A percentile compares a stretch with the other conserved stretches of the same genome.
Evolutionary conservation across 2,329 filamentous ascomycete species (phyloP).

Genomic region (Penicillium digitatum): DNA sequence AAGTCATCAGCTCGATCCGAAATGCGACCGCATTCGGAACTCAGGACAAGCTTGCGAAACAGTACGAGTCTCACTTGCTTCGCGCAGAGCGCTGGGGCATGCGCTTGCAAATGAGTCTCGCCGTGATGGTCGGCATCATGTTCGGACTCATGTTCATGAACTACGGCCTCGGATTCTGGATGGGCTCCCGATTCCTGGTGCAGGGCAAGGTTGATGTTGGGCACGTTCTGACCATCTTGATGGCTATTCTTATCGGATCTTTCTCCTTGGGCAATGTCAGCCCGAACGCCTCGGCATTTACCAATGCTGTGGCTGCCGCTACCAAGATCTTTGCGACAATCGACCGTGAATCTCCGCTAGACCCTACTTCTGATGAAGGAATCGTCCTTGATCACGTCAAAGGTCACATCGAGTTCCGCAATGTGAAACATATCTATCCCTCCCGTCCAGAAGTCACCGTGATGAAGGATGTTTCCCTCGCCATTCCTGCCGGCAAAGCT

Average conservation of each 20-base stretch:
- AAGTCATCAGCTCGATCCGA: conserved; percentile 88
- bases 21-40: conserved; percentile 92
- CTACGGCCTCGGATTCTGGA: conserved; percentile 85
- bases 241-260: conserved; percentile 88
- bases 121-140: conserved; percentile 76
- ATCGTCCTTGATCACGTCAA: conserved; percentile 66
- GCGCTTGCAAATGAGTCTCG: conserved; percentile 68
- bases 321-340: conserved; percentile 93
- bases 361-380: conserved; percentile 69
- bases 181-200: conserved; percentile 72
- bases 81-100: conserved; percentile 72
- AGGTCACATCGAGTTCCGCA: conserved; percentile 74
- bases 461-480: conserved; percentile 75
- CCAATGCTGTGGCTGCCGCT: conserved; percentile 74
- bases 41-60: conserved; percentile 80
- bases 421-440: conserved; percentile 90
- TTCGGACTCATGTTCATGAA: conserved; percentile 82
- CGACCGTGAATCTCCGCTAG: conserved; percentile 78
- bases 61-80: conserved; percentile 73
- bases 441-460: conserved; percentile 86
- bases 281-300: conserved; percentile 82
- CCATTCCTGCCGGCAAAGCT: conserved; percentile 82
- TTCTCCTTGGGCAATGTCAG: conserved; percentile 85
- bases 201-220: conserved; percentile 62
- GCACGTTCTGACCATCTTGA: conserved; percentile 75